Conservation (phyloP, 2,329 filamentous ascomycete genomes). For the Fusarium sublunatum region DNA sequence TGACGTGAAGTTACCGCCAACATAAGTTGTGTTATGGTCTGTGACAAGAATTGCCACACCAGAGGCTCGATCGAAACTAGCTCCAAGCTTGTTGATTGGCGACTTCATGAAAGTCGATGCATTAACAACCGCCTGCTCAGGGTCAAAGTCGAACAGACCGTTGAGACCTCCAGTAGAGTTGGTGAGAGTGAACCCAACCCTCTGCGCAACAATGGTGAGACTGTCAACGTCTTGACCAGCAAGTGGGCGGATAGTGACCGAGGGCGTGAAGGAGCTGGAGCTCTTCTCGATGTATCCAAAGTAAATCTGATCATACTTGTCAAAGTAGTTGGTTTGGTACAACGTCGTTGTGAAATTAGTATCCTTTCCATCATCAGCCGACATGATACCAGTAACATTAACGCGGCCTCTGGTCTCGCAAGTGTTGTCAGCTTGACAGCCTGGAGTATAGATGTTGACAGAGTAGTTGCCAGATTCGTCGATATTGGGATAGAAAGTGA, state of each 20-base stretch:
- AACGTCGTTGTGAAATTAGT: slow-evolving; percentile 69
- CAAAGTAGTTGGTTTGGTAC: slow-evolving; percentile 93
- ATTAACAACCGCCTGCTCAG: slow-evolving; percentile 63
- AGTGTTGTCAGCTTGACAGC: slow-evolving; percentile 82
- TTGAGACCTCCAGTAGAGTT: slow-evolving; percentile 85
- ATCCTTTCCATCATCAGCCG: slow-evolving; percentile 57
- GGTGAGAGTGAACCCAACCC: slow-evolving; percentile 80
- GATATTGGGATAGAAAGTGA: slow-evolving; percentile 87
- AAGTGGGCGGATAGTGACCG: slow-evolving; percentile 79
- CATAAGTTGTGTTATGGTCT: slow-evolving; percentile 73
- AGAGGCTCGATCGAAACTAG: slow-evolving; percentile 73
- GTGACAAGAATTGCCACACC: slow-evolving; percentile 76
- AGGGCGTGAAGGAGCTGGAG: slow-evolving; percentile 78
- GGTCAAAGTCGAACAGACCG: slow-evolving; percentile 89
- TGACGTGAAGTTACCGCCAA: slow-evolving; percentile 87
- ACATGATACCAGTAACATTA: slow-evolving; percentile 80
- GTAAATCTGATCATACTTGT: slow-evolving; percentile 96
- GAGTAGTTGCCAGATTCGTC: slow-evolving; percentile 91
- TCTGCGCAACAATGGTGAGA: slow-evolving; percentile 88
- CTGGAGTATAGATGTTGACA: slow-evolving; percentile 91
- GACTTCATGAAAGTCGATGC: slow-evolving; percentile 75
- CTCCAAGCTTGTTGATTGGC: slow-evolving; percentile 79
- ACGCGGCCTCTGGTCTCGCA: slow-evolving; percentile 83
- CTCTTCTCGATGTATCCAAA: slow-evolving; percentile 84
- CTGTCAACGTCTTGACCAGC: slow-evolving; percentile 69